Evolutionary conservation across 192 early-diverging fungal species (phyloP).

Genomic region (Backusella westeae): DNA sequence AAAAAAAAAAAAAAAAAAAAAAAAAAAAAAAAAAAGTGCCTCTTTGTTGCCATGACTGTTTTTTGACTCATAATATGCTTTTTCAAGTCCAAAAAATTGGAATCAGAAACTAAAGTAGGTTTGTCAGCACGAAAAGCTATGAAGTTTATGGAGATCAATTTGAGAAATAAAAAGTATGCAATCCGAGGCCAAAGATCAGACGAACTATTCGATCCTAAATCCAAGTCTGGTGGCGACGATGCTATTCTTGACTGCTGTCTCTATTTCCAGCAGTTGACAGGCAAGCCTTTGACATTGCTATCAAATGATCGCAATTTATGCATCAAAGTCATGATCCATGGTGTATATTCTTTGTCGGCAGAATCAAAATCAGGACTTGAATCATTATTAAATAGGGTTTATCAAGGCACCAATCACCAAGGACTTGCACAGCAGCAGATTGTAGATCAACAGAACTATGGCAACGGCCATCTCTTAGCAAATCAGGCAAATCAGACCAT

Average conservation of each 20-base stretch:
- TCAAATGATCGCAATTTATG: slow-evolving; percentile 58
- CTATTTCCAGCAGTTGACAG: slow-evolving; percentile 23
- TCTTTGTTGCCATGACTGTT: neutral
- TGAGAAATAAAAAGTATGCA: slow-evolving; percentile 26
- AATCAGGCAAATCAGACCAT: neutral
- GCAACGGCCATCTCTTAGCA: neutral
- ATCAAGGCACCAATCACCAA: neutral
- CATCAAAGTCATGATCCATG: slow-evolving; percentile 57
- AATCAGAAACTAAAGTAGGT: neutral
- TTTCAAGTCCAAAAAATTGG: neutral
- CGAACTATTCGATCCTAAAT: slow-evolving; percentile 35
- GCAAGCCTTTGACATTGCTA: slow-evolving; percentile 38
- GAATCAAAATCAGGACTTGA: slow-evolving; percentile 3
- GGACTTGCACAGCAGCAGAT: too few species aligned
- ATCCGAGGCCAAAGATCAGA: slow-evolving; percentile 51
- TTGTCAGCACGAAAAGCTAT: slow-evolving; percentile 45
- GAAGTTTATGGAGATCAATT: slow-evolving; percentile 42
- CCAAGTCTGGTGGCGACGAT: slow-evolving; percentile 45
- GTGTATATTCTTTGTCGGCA: slow-evolving; percentile 37
- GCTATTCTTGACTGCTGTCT: slow-evolving; percentile 58
- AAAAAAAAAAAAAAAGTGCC: neutral
- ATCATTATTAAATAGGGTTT: neutral
- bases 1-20: neutral
- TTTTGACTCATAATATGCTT: neutral
- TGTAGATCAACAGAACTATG: neutral